These are phyloP conservation scores for Thalia dealbata DNA, from an alignment of 176 grass and related monocot species.

Conservation along the genomic window DNA sequence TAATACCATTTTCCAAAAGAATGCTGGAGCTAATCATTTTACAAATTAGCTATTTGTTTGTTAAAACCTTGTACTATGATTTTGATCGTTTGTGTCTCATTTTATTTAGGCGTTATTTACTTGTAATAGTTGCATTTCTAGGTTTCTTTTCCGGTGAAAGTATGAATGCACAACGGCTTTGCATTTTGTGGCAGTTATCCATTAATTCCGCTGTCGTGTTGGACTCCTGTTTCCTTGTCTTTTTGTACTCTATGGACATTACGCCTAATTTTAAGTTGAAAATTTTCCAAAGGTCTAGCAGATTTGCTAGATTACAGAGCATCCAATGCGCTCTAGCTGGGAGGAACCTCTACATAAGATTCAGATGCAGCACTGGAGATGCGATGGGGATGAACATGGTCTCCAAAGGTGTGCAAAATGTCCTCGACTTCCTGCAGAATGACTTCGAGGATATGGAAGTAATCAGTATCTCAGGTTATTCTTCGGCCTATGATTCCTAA, in stretches of 20 bases:
- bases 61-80: no score
- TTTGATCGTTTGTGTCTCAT: no score
- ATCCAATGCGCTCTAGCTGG: conserved; percentile 73
- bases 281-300: conserved; percentile 54
- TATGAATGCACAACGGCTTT: no score
- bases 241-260: neutral
- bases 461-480: conserved; percentile 75
- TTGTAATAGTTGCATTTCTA: no score
- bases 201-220: neutral
- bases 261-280: neutral
- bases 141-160: no score
- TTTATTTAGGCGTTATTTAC: no score
- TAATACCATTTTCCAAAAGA: no score
- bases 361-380: conserved; percentile 79
- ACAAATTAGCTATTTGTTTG: no score
- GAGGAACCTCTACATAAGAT: conserved; percentile 94
- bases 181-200: no score
- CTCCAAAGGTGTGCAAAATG: conserved; percentile 85
- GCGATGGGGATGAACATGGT: conserved; percentile 99
- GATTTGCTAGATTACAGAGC: conserved; percentile 67
- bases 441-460: conserved; percentile 92
- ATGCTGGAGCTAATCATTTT: no score
- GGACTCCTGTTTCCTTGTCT: neutral
- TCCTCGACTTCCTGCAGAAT: conserved; percentile 63
- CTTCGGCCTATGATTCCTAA: neutral